Evolutionary conservation across 2,329 filamentous ascomycete species (phyloP).

Genomic region (Diplodia seriata): DNA sequence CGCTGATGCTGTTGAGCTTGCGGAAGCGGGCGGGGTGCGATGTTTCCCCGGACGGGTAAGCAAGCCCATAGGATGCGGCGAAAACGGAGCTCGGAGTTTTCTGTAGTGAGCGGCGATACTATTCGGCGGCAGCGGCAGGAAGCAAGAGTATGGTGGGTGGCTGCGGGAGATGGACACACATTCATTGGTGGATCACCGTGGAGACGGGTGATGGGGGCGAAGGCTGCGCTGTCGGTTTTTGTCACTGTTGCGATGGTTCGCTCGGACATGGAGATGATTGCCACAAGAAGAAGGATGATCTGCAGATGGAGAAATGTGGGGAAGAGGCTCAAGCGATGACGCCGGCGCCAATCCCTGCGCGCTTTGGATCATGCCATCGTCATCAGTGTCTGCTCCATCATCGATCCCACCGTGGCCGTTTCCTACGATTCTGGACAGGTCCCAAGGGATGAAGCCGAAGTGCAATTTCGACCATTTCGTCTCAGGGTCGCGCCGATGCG

Average conservation of each 20-base stretch:
- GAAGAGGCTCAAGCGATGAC: background rate
- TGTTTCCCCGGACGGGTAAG: slow-evolving; percentile 1
- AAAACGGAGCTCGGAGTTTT: slow-evolving; percentile 7
- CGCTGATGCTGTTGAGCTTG: background rate
- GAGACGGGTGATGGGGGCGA: background rate
- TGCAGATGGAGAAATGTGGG: slow-evolving; percentile 16
- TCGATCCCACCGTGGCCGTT: background rate
- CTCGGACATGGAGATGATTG: background rate
- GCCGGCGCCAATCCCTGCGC: background rate
- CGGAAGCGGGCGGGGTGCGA: too few species aligned
- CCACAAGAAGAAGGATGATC: slow-evolving; percentile 18
- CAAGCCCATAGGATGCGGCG: slow-evolving; percentile 8
- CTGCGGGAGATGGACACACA: too few species aligned
- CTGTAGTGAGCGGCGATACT: background rate
- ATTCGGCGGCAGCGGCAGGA: background rate
- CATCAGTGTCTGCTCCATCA: background rate
- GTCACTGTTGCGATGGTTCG: background rate
- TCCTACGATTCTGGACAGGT: background rate
- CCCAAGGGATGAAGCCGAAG: background rate
- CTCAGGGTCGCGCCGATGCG: background rate
- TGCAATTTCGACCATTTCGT: too few species aligned
- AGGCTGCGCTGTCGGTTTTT: background rate
- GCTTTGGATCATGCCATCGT: background rate
- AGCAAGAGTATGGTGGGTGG: background rate
- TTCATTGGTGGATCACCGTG: background rate